Base-by-base conservation (phyloP, 148 eudicot genomes). In the Drosera capensis region DNA sequence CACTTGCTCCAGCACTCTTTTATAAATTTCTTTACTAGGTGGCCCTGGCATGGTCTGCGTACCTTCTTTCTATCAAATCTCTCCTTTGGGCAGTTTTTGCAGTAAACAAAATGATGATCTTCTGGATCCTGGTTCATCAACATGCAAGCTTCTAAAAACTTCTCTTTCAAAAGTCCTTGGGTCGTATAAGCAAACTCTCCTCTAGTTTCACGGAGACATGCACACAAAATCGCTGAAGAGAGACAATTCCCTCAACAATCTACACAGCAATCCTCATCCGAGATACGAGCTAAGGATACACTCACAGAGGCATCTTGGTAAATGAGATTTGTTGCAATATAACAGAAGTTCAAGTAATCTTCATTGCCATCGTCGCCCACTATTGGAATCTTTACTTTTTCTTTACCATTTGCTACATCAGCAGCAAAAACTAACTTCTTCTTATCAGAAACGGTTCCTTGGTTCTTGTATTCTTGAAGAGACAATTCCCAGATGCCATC, bases 1-100 rank as follows among this genome's bases (percentile, higher is more conserved):
- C 83, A 80, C 56, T 80, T 80, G 21, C 71, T 65, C 88, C 88
- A 76, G 25, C 88, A 80, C 63, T 76, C 83, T 57, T 80, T 76
- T 20, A 80, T 76, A 28, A 80, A 73, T 34, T 64, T 71, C 51
- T 68, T 66, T n/a, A 70, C 48, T 8, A 66, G 24, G 47, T 80
- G 90, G 46, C 90, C 83, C 48, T 73, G 70, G 57, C 90, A 80
- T 14, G 58, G 53, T 37, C 52, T 70, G 21, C 63, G 68, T 49
- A 37, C 68, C 23, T 25, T 30, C 35, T 45, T 68, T 49, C 68
- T 60, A 58, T 55, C 71, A 21, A 57, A 67, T 60, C 74, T 73
- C 48, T 77, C 80, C n/a, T 58, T 43, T n/a, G 77, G 83, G 55
- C 88, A 80, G 51, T 65, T 77, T 38, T 45, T 43, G 55, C 83